Evolutionary conservation across 2,329 filamentous ascomycete genomes (phyloP).

Genomic region (Colletotrichum neosansevieriae): DNA sequence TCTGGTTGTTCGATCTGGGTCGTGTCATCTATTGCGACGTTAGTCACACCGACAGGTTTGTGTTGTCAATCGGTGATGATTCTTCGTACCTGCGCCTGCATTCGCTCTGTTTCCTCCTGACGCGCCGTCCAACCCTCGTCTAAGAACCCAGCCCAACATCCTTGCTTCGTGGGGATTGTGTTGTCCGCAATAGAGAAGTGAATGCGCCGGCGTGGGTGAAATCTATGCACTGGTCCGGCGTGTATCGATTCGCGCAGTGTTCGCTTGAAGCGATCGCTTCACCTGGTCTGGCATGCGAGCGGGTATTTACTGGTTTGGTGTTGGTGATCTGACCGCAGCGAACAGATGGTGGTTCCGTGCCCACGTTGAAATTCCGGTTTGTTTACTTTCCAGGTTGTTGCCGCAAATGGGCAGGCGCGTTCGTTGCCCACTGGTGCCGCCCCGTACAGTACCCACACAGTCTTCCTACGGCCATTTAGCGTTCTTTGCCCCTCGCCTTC

Average conservation of each 20-base stretch:
- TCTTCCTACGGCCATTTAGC: neutral
- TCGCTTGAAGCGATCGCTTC: slow-evolving; percentile 17
- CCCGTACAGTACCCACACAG: slow-evolving; percentile 12
- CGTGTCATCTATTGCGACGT: slow-evolving; percentile 48
- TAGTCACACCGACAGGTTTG: neutral
- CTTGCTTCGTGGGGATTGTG: slow-evolving; percentile 20
- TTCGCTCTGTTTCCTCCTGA: slow-evolving; percentile 48
- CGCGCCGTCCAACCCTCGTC: slow-evolving; percentile 56
- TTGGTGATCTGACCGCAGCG: slow-evolving; percentile 37
- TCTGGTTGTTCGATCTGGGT: slow-evolving; percentile 69
- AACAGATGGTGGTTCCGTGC: slow-evolving; percentile 30
- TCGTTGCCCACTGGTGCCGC: slow-evolving; percentile 4
- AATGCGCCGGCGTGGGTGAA: neutral
- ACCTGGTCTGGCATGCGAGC: slow-evolving; percentile 25
- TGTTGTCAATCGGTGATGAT: neutral
- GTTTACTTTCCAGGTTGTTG: slow-evolving; percentile 43
- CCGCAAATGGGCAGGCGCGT: slow-evolving; percentile 43
- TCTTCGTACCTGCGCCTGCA: slow-evolving; percentile 45
- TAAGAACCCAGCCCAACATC: slow-evolving; percentile 73
- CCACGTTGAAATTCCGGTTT: slow-evolving; percentile 24
- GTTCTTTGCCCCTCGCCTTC: neutral
- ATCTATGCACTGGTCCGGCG: slow-evolving; percentile 6
- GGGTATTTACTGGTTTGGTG: slow-evolving; percentile 28
- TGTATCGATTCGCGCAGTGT: slow-evolving; percentile 18
- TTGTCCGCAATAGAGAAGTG: neutral